Percentiles rank a stretch among this genome's conserved stretches.
These are phyloP conservation scores for Graphilbum fragrans DNA, from an alignment of 2,329 filamentous ascomycete species.

Conservation along the genomic window DNA sequence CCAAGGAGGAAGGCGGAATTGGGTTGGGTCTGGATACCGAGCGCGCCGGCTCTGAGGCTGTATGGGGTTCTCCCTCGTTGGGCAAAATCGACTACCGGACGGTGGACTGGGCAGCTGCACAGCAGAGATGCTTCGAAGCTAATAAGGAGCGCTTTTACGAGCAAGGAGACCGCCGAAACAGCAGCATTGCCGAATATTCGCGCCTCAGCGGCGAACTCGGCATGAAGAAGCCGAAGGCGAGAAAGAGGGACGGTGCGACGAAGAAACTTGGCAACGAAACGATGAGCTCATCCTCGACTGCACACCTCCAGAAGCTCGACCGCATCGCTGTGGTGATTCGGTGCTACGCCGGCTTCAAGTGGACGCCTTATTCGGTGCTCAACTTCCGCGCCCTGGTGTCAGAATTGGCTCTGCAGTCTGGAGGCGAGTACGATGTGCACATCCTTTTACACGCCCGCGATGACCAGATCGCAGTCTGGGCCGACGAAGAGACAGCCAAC, in stretches of 20 bases:
- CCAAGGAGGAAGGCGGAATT: constrained; percentile 55
- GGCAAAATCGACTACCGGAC: constrained; percentile 43
- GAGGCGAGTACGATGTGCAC: constrained; percentile 72
- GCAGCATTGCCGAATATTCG: constrained; percentile 1
- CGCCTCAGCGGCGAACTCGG: constrained; percentile 1
- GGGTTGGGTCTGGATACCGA: constrained; percentile 64
- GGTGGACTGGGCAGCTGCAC: constrained; percentile 43
- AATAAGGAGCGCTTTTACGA: constrained; percentile 50
- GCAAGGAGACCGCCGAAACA: neutral
- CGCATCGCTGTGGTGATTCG: constrained; percentile 69
- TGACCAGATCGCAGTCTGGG: constrained; percentile 67
- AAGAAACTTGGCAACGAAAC: neutral
- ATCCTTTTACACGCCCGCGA: constrained; percentile 80
- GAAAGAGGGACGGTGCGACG: neutral
- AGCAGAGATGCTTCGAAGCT: constrained; percentile 38
- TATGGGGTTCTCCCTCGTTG: constrained; percentile 35
- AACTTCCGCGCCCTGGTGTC: constrained; percentile 73
- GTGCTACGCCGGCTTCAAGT: constrained; percentile 68
- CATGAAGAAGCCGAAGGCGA: constrained; percentile 6
- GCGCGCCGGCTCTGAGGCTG: constrained; percentile 48
- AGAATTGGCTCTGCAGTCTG: constrained; percentile 65
- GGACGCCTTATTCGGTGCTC: constrained; percentile 65
- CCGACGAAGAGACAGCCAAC: constrained; percentile 62
- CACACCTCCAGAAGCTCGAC: constrained; percentile 26
- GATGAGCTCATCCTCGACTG: no score